Base-by-base conservation (phyloP, 306 rosid genomes). In the Echinosophora koreensis region DNA sequence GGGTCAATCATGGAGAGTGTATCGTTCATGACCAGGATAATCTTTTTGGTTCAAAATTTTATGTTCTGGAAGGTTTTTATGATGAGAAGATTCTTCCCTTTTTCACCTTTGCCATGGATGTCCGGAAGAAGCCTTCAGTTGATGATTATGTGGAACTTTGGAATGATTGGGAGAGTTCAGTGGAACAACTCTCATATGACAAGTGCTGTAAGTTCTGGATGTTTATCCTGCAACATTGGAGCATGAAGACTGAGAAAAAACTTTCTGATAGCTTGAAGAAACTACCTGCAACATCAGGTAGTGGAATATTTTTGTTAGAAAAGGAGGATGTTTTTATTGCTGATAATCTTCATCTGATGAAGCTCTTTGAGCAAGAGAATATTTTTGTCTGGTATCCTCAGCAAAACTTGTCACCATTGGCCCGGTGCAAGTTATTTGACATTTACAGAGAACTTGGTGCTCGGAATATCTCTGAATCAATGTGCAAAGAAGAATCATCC, bases 371-470 rank as follows among this genome's bases (percentile, higher is more conserved):
- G 67, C 37, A 75, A 18, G 49, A 54, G 72, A 85, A 44, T 2
- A 38, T 91, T n/a, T 91, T 93, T 77, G 97, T 89, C n/a, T 93
- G 97, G 95, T 85, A 77, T 81, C 97, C 95, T 66, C 84, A 66
- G 58, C 74, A 78, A 15, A 82, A 82, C 68, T 16, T 74, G 78
- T 78, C 72, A 35, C 79, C 77, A 47, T 63, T 77, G 30, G 64
- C 86, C n/a, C 74, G 88, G 37, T n/a, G n/a, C n/a, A 52, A 76
- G 15, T 49, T 88, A 71, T 74, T 85, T 56, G 93, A 80, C 34
- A 64, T 89, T 3, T 93, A 86, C 71, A 69, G 71, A 61, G n/a
- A n/a, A n/a, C n/a, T n/a, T n/a, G 97, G 97, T 57, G 94, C 88
- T 62, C 77, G 73, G 6, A 79, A 76, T 3, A 85, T 89, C 59